Evolutionary conservation across 495 filamentous ascomycete genomes (phyloP).

Genomic region (Trichoderma orchidacearum): DNA sequence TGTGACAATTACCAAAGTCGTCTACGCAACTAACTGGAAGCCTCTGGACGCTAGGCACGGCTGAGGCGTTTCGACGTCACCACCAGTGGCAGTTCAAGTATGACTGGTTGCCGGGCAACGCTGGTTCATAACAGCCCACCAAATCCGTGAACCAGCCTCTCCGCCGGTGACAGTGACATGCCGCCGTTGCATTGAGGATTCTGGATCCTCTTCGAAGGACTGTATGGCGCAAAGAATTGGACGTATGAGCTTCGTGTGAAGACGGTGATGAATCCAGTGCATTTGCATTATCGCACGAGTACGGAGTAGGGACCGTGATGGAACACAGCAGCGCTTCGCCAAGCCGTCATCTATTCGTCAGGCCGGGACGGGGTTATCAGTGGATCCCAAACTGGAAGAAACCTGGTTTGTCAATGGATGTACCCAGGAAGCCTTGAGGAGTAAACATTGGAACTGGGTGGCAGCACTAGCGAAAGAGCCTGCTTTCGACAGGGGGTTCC

Average conservation of each 20-base stretch:
- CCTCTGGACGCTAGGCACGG: too few species aligned
- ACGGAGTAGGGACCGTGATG: too few species aligned
- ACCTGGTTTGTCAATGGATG: too few species aligned
- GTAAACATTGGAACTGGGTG: neutral
- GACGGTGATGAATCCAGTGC: too few species aligned
- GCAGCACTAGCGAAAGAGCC: neutral
- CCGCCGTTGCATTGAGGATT: neutral
- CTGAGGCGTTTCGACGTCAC: too few species aligned
- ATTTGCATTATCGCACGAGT: too few species aligned
- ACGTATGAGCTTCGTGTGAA: too few species aligned
- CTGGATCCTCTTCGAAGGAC: neutral
- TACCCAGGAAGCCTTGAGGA: neutral
- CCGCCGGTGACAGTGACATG: neutral
- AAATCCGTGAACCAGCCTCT: neutral
- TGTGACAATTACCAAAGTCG: too few species aligned
- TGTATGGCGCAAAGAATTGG: neutral
- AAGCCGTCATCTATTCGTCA: neutral
- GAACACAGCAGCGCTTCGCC: neutral
- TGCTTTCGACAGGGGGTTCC: neutral
- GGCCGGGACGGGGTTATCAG: neutral
- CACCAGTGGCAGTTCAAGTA: too few species aligned
- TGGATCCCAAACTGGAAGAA: neutral
- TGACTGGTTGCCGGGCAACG: too few species aligned
- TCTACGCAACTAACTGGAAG: too few species aligned
- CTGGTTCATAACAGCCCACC: too few species aligned